phyloP scores from a whole-genome alignment of 257 asterid species.

The Capsicum pubescens region DNA sequence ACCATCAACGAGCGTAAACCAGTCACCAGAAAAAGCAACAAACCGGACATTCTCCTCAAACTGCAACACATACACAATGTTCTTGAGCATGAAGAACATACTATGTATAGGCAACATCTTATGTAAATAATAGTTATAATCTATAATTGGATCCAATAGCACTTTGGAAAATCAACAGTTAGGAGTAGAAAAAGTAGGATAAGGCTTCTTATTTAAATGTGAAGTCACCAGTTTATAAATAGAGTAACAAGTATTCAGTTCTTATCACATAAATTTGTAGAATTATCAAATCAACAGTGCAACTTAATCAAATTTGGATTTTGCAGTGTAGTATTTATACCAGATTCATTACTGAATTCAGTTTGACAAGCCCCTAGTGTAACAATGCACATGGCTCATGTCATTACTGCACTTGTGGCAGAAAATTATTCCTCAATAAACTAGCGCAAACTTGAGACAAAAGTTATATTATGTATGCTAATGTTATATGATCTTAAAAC shows the following conservation, averaged over 20 bases:
- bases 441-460: conserved; percentile 10
- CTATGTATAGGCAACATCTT: neutral
- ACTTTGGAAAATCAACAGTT: conserved; percentile 12
- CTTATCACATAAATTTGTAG: conserved; percentile 9
- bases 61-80: conserved; percentile 46
- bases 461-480: neutral
- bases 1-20: conserved; percentile 72
- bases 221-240: conserved; percentile 13
- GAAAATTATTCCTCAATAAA: neutral
- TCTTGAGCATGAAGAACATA: conserved; percentile 31
- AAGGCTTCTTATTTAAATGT: conserved; percentile 12
- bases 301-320: neutral
- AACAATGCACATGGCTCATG: conserved; percentile 15
- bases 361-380: neutral
- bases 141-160: conserved; percentile 5
- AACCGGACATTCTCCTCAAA: conserved; percentile 77
- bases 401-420: conserved; percentile 4
- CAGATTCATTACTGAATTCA: conserved; percentile 10
- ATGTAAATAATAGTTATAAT: neutral
- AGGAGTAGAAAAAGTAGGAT: neutral
- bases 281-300: neutral
- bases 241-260: conserved; percentile 21
- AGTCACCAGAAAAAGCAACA: conserved; percentile 75
- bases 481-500: conserved; percentile 10
- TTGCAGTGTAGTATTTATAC: neutral